Conservation (phyloP, 495 filamentous ascomycete species). For the Chaetomium tenue region DNA sequence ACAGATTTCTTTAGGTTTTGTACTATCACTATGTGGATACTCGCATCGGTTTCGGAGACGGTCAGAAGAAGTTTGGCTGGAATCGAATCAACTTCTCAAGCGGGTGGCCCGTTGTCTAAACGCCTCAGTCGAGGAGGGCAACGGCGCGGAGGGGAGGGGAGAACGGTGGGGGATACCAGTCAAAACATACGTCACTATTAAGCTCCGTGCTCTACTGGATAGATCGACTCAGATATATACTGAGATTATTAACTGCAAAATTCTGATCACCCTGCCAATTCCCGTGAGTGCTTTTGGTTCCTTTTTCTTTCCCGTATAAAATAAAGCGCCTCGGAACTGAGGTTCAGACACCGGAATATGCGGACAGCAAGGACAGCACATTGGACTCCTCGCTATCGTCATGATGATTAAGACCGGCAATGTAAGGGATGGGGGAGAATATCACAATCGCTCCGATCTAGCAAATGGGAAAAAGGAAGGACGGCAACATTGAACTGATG, state of each 20-base stretch:
- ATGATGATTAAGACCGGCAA: not conserved
- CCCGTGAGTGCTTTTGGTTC: not conserved
- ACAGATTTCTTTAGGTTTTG: constrained; percentile 45
- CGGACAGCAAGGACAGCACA: not conserved
- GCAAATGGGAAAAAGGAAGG: constrained; percentile 15
- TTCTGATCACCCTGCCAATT: not conserved
- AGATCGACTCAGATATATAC: too few species aligned
- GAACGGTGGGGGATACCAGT: too few species aligned
- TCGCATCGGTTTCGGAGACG: constrained; percentile 61
- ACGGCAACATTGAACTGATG: constrained; percentile 26
- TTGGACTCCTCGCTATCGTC: not conserved
- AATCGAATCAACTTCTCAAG: constrained; percentile 62
- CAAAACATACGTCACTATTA: too few species aligned
- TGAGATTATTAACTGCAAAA: too few species aligned
- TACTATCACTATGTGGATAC: constrained; percentile 74
- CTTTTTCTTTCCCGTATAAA: not conserved
- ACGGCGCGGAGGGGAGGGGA: not conserved
- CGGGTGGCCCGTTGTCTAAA: constrained; percentile 61
- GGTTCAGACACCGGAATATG: not conserved
- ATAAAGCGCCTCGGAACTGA: not conserved
- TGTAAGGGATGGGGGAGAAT: not conserved
- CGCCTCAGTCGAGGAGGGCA: not conserved
- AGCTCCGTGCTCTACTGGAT: too few species aligned
- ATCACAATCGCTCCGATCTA: not conserved
- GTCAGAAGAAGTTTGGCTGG: constrained; percentile 65